phyloP scores from a whole-genome alignment of 1,284 basidiomycete species.

The Schizophyllum commune region DNA sequence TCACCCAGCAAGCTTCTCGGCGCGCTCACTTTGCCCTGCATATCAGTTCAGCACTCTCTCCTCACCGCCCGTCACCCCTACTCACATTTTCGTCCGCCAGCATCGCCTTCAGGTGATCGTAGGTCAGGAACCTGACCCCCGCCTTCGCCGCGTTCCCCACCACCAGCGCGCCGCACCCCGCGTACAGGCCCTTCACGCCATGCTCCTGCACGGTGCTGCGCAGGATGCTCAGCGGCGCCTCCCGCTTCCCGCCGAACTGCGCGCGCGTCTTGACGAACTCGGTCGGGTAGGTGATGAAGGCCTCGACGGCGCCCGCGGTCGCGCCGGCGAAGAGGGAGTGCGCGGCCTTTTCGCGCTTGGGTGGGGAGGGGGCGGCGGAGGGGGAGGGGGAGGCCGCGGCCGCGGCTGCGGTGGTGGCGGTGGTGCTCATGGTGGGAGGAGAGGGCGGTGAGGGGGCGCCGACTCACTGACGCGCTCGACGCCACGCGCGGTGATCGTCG shows the following conservation, averaged over 20 bases:
- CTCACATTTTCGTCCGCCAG: constrained; percentile 78
- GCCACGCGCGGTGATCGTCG: too few species aligned
- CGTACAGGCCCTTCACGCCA: constrained; percentile 75
- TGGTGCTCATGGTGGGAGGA: neutral
- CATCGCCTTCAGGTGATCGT: constrained; percentile 87
- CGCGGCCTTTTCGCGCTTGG: neutral
- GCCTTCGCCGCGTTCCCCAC: constrained; percentile 91
- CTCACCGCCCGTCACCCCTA: neutral
- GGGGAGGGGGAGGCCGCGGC: neutral
- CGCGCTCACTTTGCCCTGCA: constrained; percentile 83
- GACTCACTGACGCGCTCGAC: neutral
- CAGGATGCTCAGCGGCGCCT: constrained; percentile 64
- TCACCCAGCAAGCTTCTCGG: constrained; percentile 76
- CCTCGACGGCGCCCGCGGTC: constrained; percentile 92
- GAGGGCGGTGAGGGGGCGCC: too few species aligned
- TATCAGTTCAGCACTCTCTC: neutral
- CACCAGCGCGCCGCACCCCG: constrained; percentile 81
- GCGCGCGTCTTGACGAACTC: constrained; percentile 89
- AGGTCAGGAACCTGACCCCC: constrained; percentile 90
- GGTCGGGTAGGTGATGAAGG: constrained; percentile 86
- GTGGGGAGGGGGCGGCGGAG: neutral
- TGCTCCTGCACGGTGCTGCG: constrained; percentile 63
- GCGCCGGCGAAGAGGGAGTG: constrained; percentile 62
- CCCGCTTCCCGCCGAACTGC: constrained; percentile 70
- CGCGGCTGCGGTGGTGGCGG: neutral